Evolutionary conservation across 2,329 filamentous ascomycete species (phyloP), one percentile per base, ranked within the genome.

Genomic region (Gaeumannomyces tritici): DNA sequence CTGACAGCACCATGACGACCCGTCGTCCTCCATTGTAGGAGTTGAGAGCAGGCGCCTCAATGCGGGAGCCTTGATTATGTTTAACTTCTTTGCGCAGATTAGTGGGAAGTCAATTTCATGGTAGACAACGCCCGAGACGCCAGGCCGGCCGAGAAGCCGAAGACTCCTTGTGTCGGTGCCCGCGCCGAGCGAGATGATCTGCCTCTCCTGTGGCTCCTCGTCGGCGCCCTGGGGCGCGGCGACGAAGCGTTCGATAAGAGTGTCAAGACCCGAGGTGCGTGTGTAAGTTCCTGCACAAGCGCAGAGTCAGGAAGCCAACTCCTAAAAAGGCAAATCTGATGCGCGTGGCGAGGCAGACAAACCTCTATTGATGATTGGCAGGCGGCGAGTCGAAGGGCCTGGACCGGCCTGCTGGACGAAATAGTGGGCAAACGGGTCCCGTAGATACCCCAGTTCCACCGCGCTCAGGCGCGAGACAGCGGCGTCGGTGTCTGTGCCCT

Each of bases 311-410:
- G 24, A 12, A 29, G 15, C n/a, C 26, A 27, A 3, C 4, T 42
- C 51, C 12, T 15, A 51, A 1, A 51, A 13, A n/a, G 4, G 21
- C 8, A 42, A 42, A 3, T 96, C 96, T 24, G 91, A 96, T 62
- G 92, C 67, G 61, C 11, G 61, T 62, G 61, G 65, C 60, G 27
- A 35, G 2, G n/a, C 15, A 26, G 18, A 29, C 78, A 67, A 74
- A 91, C 93, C 93, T 84, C 93, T 81, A 72, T 99, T 98, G 70
- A 99, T 96, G 65, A 99, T 90, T 61, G 95, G 95, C 66, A 96
- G 81, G 63, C 93, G 82, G 66, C 89, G 83, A 15, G 84, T 77
- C 1, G 79, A 70, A 21, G 80, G 76, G 64, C 78, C 80, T 51
- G 42, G 42, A 57, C 74, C 75, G 18, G 69, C 62, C 64, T 68